Evolutionary conservation across 2,329 filamentous ascomycete genomes (phyloP).

Genomic region (Malbranchea cinnamomea): DNA sequence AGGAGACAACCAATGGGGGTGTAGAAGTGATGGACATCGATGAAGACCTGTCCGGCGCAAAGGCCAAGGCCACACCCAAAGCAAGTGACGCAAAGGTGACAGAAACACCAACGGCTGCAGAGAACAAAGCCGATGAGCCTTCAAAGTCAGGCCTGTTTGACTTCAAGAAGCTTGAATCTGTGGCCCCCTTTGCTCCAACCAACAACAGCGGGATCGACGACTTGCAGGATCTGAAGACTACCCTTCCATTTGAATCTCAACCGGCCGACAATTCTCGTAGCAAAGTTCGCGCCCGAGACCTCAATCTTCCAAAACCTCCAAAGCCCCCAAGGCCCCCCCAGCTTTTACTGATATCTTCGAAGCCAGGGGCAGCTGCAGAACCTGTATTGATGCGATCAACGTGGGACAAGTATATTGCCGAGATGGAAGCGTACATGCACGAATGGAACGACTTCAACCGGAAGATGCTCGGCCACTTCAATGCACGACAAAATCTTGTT

Average conservation of each 20-base stretch:
- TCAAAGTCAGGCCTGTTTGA: conserved; percentile 22
- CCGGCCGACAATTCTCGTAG: conserved; percentile 25
- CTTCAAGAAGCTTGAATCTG: conserved; percentile 35
- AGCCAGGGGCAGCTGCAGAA: conserved; percentile 7
- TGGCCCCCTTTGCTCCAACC: conserved; percentile 34
- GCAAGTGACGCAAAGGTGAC: conserved; percentile 3
- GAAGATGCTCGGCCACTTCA: conserved; percentile 41
- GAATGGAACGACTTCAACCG: conserved; percentile 42
- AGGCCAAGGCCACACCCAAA: conserved; percentile 2
- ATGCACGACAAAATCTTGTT: conserved; percentile 34
- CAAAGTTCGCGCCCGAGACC: conserved; percentile 21
- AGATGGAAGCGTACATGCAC: conserved; percentile 40
- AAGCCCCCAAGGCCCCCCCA: conserved; percentile 30
- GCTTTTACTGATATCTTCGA: conserved; percentile 5
- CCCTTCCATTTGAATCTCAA: conserved; percentile 44
- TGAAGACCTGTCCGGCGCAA: conserved; percentile 17
- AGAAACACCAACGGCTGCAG: conserved; percentile 7
- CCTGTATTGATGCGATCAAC: conserved; percentile 28
- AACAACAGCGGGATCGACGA: conserved; percentile 36
- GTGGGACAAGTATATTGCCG: conserved; percentile 37
- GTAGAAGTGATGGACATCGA: conserved; percentile 34
- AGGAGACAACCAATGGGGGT: conserved; percentile 11
- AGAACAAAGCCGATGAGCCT: conserved; percentile 5
- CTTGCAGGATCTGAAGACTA: conserved; percentile 37
- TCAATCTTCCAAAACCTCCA: conserved; percentile 38